Evolutionary conservation across 768 basidiomycete genomes (phyloP), one percentile per base, ranked within the genome.

Genomic region (Heimioporus sp.): DNA sequence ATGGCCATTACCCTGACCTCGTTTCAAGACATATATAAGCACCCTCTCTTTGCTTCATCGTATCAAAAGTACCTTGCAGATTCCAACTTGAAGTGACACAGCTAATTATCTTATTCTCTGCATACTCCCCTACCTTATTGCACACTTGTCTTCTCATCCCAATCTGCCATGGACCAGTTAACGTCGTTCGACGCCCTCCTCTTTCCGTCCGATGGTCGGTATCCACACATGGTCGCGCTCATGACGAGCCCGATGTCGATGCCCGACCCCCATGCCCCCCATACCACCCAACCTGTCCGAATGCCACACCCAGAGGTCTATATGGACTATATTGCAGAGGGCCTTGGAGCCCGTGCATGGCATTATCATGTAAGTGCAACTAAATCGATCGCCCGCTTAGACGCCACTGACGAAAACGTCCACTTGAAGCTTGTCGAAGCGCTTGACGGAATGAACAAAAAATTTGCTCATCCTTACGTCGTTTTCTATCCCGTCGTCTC

Each of bases 301-400:
- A 79, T 88, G 75, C 90, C 90, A 0, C 90, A 92, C 66, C 90
- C 90, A 11, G 88, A 91, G 67, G 80, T 88, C 38, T 82, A 87
- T 64, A 92, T 92, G 89, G 87, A 91, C 69, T 87, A 85, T 69
- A 83, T 92, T 59, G 87, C 86, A 62, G 87, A 90, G 70, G 79
- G 80, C 48, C 75, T 81, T 53, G 85, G 83, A 31, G 70, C 81
- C 16, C 78, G 82, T 51, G 80, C 83, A 15, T 91, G 89, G 88
- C 79, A 80, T 61, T 87, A 81, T 66, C 81, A 86, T 72, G 88
- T 88, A 56, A 60, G 75, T 68, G 24, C n/a, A 41, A 45, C 43
- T 37, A 32, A 31, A 40, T 51, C 21, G 48, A 57, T 61, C 52
- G 19, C 40, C 56, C 51, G 34, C 45, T 54, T 59, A 49, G 53